Base-by-base conservation (phyloP, 2,329 filamentous ascomycete genomes). In the Pseudogymnoascus sp. region DNA sequence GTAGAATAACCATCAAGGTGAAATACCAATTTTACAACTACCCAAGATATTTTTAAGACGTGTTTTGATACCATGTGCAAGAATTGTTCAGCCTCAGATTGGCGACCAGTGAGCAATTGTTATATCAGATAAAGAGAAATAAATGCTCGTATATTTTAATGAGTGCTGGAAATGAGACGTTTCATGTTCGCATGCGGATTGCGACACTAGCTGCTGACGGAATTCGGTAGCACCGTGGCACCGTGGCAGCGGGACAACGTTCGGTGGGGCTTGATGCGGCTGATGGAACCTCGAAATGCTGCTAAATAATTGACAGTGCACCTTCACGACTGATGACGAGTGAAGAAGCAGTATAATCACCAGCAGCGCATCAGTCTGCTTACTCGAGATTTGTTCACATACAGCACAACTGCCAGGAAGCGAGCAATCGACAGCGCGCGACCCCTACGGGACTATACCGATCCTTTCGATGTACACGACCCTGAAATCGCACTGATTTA, bases 141-240 rank as follows among this genome's bases (percentile, higher is more conserved):
- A 31, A 10, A 33, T 9, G 18, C 29, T 55, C 48, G 29, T 55
- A 55, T 55, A 31, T 33, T 21, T 33, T 55, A 55, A 55, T 55
- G 15, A 13, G 48, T 18, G 48, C 15, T 35, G 48, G 29, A 55
- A 55, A 55, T 55, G 29, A 55, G 48, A 13, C 48, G 48, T 55
- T 55, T 55, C 48, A 55, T 33, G 48, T 55, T 55, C 9, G 48
- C 48, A 55, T 55, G 48, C 48, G 48, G 48, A 55, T 33, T 18
- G 29, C 29, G 48, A 55, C 48, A 33, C 48, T 55, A 55, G 48
- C 15, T 55, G 48, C 48, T 55, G 48, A 55, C 29, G 48, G 35
- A 21, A 15, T 55, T 55, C 48, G 48, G 29, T 33, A 15, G 29
- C 8, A 35, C 15, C n/a, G 27, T 33, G 9, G 27, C 29, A 18